These are phyloP conservation scores for Coleophoma crateriformis DNA, from an alignment of 2,329 filamentous ascomycete genomes.

Conservation along the genomic window DNA sequence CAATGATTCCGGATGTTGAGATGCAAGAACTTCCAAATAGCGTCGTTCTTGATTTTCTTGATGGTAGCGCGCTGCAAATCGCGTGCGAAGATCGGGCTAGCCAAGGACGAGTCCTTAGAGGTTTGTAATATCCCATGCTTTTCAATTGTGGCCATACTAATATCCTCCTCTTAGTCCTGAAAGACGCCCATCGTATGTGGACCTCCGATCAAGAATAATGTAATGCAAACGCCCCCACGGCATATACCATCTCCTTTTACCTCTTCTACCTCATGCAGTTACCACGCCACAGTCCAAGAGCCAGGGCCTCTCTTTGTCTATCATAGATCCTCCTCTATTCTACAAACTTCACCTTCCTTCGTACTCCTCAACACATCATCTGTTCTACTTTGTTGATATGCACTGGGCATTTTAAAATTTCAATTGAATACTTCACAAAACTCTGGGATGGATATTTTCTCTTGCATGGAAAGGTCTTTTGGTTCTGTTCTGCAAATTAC, in stretches of 20 bases:
- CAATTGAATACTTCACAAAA: too few relatives aligned
- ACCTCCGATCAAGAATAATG: slow-evolving; percentile 14
- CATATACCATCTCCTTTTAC: neutral
- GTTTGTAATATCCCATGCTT: slow-evolving; percentile 14
- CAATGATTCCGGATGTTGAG: slow-evolving; percentile 83
- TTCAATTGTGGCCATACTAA: slow-evolving; percentile 5
- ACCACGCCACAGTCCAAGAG: too few relatives aligned
- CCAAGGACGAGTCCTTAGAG: slow-evolving; percentile 46
- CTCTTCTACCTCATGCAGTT: too few relatives aligned
- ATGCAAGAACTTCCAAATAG: slow-evolving; percentile 90
- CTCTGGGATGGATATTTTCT: too few relatives aligned
- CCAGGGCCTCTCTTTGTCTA: too few relatives aligned
- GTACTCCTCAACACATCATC: too few relatives aligned
- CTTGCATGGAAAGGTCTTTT: too few relatives aligned
- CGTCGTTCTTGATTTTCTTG: slow-evolving; percentile 55
- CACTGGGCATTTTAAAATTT: too few relatives aligned
- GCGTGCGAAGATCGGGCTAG: slow-evolving; percentile 58
- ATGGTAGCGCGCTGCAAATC: slow-evolving; percentile 58
- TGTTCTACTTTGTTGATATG: too few relatives aligned
- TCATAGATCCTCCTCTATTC: too few relatives aligned
- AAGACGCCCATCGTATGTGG: slow-evolving; percentile 21
- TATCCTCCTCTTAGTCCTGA: slow-evolving; percentile 13
- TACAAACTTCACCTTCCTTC: too few relatives aligned
- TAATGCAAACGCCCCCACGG: neutral
- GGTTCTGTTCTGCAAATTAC: neutral